A percentile compares a stretch with the other conserved stretches of the same genome.
These are phyloP conservation scores for Lactifluus hygrophoroides DNA, from an alignment of 768 basidiomycete species.

Conservation along the genomic window DNA sequence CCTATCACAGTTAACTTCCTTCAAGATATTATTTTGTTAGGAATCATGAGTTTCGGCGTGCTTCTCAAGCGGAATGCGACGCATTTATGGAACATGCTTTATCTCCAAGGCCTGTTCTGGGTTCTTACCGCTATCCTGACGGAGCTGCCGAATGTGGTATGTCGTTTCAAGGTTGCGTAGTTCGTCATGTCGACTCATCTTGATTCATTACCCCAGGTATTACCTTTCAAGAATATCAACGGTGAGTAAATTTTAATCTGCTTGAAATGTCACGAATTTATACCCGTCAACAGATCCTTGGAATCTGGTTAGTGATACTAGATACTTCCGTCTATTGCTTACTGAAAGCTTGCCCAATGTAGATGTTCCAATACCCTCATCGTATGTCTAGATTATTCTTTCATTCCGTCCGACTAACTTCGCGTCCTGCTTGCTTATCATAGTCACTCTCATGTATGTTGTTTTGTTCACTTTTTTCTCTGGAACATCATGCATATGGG, in stretches of 20 bases:
- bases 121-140: conserved; percentile 7
- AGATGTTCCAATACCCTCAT: conserved; percentile 21
- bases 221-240: conserved; percentile 13
- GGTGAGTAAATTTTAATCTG: background rate
- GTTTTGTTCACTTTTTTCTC: background rate
- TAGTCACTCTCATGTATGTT: conserved; percentile 15
- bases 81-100: conserved; percentile 17
- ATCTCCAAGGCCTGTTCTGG: conserved; percentile 16
- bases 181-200: background rate
- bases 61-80: conserved; percentile 16
- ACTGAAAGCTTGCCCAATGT: background rate
- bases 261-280: background rate
- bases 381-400: background rate
- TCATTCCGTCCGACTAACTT: background rate
- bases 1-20: conserved; percentile 12
- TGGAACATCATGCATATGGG: background rate
- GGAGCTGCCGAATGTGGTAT: conserved; percentile 13
- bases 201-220: background rate
- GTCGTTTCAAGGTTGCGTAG: background rate
- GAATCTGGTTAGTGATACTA: conserved; percentile 11
- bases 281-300: conserved; percentile 5
- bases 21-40: conserved; percentile 5
- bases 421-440: background rate
- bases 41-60: conserved; percentile 13
- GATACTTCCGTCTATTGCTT: background rate